These are phyloP conservation scores for Phytophthora europaea DNA, from an alignment of 352 stramenopile species.

Conservation along the genomic window DNA sequence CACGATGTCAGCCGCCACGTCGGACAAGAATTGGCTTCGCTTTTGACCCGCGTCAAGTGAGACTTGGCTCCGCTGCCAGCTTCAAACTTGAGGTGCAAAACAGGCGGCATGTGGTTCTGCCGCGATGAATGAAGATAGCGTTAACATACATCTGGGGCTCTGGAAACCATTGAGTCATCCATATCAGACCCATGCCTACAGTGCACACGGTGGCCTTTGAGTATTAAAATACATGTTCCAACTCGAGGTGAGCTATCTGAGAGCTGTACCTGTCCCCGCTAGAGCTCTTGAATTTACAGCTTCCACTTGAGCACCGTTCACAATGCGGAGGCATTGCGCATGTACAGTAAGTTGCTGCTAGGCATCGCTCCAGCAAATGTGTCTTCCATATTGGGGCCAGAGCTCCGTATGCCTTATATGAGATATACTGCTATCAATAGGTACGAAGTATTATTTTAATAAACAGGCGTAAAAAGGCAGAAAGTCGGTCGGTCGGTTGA, in stretches of 20 bases:
- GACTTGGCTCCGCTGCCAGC: conserved; percentile 3
- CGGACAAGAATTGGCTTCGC: conserved; percentile 17
- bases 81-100: neutral
- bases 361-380: too few species aligned
- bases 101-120: conserved; percentile 15
- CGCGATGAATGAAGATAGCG: conserved; percentile 27
- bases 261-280: too few species aligned
- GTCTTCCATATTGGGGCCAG: too few species aligned
- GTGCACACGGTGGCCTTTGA: neutral
- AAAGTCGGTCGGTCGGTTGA: too few species aligned
- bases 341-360: too few species aligned
- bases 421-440: too few species aligned
- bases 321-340: too few species aligned
- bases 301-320: too few species aligned
- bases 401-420: too few species aligned
- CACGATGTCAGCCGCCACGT: neutral
- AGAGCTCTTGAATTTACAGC: too few species aligned
- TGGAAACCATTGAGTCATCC: conserved; percentile 15
- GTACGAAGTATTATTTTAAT: too few species aligned
- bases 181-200: conserved; percentile 24
- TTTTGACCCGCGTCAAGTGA: conserved; percentile 9
- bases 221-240: neutral
- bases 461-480: too few species aligned
- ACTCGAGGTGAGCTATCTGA: neutral
- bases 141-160: conserved; percentile 14